A percentile compares a stretch with the other conserved stretches of the same genome.
Conservation (phyloP, 2,329 filamentous ascomycete genomes). For the Penicillium sp. region DNA sequence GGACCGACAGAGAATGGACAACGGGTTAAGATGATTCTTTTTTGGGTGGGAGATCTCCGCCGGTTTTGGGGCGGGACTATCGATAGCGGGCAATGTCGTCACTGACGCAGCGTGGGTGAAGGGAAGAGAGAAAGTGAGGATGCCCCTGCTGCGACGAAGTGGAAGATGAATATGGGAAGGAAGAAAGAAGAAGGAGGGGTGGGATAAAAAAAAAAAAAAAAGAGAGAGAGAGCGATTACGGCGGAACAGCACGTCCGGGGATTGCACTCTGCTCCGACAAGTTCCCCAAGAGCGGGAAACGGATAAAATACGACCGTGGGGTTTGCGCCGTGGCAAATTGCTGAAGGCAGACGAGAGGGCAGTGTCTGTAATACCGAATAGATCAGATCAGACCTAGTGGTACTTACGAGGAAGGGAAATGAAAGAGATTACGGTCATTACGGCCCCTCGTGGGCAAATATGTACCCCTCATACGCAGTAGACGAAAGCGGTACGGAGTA, state of each 20-base stretch:
- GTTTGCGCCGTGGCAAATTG: constrained; percentile 16
- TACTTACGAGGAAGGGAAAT: not conserved
- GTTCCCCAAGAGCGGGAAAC: constrained; percentile 14
- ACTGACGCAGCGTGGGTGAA: constrained; percentile 24
- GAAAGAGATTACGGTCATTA: not conserved
- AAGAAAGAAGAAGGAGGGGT: constrained; percentile 13
- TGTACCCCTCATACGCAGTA: not conserved
- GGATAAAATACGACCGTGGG: constrained; percentile 25
- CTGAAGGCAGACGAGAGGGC: not conserved
- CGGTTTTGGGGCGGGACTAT: constrained; percentile 17
- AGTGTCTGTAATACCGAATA: not conserved
- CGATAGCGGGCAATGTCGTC: constrained; percentile 25
- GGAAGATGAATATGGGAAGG: constrained; percentile 9
- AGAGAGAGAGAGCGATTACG: constrained; percentile 16
- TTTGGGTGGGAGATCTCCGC: constrained; percentile 18
- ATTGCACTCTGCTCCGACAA: constrained; percentile 14
- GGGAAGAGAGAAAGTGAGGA: constrained; percentile 7
- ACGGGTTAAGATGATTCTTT: constrained; percentile 9
- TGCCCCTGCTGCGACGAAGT: constrained; percentile 22
- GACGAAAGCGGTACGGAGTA: constrained; percentile 12
- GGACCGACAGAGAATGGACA: constrained; percentile 40
- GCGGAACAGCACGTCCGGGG: constrained; percentile 22
- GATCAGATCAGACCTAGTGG: not conserved
- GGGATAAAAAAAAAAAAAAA: constrained; percentile 12
- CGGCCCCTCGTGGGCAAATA: not conserved